Percentiles rank a stretch among this genome's conserved stretches.
Conservation (phyloP, 192 early-diverging fungal species). For the Obelidium mucronatum region DNA sequence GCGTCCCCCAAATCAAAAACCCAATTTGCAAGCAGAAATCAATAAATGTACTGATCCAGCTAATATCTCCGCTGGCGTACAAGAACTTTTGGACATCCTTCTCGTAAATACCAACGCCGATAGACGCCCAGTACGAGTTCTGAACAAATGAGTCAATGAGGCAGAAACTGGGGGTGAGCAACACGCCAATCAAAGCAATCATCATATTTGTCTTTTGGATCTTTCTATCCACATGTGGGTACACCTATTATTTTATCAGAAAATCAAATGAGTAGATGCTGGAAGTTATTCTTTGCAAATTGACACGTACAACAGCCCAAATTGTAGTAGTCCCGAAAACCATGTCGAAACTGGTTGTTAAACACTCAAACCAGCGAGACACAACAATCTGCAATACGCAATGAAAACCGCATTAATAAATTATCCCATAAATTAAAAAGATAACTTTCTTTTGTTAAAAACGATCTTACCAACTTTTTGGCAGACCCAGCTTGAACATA, state of each 20-base stretch:
- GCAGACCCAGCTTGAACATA: slow-evolving; percentile 3
- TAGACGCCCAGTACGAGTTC: slow-evolving; percentile 23
- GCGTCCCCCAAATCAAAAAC: not conserved
- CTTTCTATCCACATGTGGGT: slow-evolving; percentile 2
- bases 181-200: slow-evolving; percentile 14
- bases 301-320: not conserved
- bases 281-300: no score
- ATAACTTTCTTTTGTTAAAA: no score
- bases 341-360: no score
- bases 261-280: not conserved
- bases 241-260: not conserved
- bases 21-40: slow-evolving; percentile 7
- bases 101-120: slow-evolving; percentile 14
- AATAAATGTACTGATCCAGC: not conserved
- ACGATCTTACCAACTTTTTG: no score
- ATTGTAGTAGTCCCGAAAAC: slow-evolving; percentile 12
- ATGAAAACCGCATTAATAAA: no score
- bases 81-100: not conserved
- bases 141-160: slow-evolving; percentile 23
- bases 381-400: not conserved
- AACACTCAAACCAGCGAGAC: not conserved
- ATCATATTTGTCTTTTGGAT: not conserved
- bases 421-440: no score
- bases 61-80: not conserved
- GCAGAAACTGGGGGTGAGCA: not conserved